Evolutionary conservation across 257 asterid genomes (phyloP).

Genomic region (Nicotiana paniculata): DNA sequence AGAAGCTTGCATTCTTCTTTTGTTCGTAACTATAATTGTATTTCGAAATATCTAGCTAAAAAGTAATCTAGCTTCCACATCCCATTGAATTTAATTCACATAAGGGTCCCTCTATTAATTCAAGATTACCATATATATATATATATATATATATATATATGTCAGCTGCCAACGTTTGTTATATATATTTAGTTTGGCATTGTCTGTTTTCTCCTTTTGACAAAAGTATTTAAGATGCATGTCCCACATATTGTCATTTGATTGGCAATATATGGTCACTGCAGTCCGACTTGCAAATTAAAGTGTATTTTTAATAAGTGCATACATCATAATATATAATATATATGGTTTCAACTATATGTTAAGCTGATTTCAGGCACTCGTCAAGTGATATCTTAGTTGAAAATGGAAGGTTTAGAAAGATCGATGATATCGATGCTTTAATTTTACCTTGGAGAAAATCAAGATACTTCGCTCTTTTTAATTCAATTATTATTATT

Average conservation of each 20-base stretch:
- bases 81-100: no score
- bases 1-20: no score
- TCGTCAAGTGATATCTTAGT: not conserved
- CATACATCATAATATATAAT: not conserved
- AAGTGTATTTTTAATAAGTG: not conserved
- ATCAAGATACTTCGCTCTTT: not conserved
- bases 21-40: no score
- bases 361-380: not conserved
- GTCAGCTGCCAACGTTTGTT: not conserved
- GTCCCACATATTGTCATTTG: not conserved
- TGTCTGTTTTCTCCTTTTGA: not conserved
- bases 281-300: not conserved
- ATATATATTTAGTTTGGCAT: not conserved
- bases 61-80: no score
- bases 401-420: not conserved
- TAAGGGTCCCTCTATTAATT: no score
- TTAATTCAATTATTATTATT: not conserved
- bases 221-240: not conserved
- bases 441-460: not conserved
- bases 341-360: not conserved
- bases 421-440: not conserved
- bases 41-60: no score
- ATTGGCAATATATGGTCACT: not conserved
- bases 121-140: not conserved
- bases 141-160: not conserved